Evolutionary conservation across 495 filamentous ascomycete species (phyloP).

Genomic region (Penicillium verhagenii): DNA sequence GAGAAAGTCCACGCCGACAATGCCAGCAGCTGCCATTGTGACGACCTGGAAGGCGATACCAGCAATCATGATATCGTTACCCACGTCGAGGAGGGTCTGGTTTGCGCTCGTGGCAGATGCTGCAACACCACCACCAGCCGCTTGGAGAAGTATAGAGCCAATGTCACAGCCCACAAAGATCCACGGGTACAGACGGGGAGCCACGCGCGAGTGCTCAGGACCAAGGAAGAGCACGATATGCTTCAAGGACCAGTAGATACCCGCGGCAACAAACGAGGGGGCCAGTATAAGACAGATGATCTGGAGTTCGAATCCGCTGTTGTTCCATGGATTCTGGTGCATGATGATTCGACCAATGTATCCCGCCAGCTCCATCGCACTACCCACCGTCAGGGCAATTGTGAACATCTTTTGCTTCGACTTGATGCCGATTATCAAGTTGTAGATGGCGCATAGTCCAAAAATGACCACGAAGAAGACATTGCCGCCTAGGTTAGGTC

Average conservation of each 20-base stretch:
- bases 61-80: constrained; percentile 65
- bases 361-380: constrained; percentile 48
- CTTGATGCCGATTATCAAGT: no score
- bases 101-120: constrained; percentile 26
- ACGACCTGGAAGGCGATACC: constrained; percentile 69
- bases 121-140: constrained; percentile 61
- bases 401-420: no score
- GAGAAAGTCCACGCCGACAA: constrained; percentile 48
- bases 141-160: constrained; percentile 61
- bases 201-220: constrained; percentile 51
- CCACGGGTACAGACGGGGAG: constrained; percentile 60
- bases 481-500: constrained; percentile 61
- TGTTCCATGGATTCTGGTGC: constrained; percentile 59
- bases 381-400: constrained; percentile 49
- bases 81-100: constrained; percentile 23
- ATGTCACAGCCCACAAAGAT: constrained; percentile 67
- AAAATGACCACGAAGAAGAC: constrained; percentile 59
- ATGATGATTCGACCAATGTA: constrained; percentile 62
- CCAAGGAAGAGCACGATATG: constrained; percentile 57
- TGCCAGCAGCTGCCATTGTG: constrained; percentile 58
- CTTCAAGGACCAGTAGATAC: constrained; percentile 68
- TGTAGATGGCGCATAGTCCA: constrained; percentile 53
- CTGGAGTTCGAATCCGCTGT: constrained; percentile 60
- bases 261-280: constrained; percentile 63
- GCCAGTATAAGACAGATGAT: constrained; percentile 66